phyloP scores from a whole-genome alignment of 345 rosid species.

The Clarkia xantiana region DNA sequence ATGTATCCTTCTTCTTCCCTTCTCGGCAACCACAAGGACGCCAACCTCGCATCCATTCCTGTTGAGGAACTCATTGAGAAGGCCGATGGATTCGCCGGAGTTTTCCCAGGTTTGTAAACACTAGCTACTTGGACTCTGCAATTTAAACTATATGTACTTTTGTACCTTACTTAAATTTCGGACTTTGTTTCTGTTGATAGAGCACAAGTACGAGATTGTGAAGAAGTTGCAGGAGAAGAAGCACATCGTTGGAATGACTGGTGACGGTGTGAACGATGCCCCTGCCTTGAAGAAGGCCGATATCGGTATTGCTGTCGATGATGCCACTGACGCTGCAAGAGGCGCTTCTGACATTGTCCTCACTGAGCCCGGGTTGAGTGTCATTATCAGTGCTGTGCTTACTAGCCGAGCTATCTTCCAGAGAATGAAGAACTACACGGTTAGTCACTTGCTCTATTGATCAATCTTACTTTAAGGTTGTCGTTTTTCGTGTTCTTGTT shows the following conservation, averaged over 20 bases:
- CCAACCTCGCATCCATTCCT: slow-evolving; percentile 21
- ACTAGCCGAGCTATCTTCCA: slow-evolving; percentile 44
- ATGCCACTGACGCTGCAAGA: slow-evolving; percentile 38
- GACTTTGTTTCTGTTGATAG: slow-evolving; percentile 7
- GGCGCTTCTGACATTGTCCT: slow-evolving; percentile 37
- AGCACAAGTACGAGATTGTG: slow-evolving; percentile 41
- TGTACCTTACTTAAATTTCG: background rate
- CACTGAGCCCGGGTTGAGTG: slow-evolving; percentile 37
- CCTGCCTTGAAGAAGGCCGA: slow-evolving; percentile 44
- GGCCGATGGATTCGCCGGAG: slow-evolving; percentile 42
- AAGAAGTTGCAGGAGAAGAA: slow-evolving; percentile 29
- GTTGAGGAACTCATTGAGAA: slow-evolving; percentile 32
- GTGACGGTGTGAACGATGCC: slow-evolving; percentile 42
- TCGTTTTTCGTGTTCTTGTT: background rate
- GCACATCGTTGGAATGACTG: slow-evolving; percentile 41
- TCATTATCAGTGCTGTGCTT: slow-evolving; percentile 32
- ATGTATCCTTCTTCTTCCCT: slow-evolving; percentile 38
- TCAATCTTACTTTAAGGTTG: background rate
- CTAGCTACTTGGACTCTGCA: too few species aligned
- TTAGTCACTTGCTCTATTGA: slow-evolving; percentile 2
- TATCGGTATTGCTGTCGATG: slow-evolving; percentile 37
- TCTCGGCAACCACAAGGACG: slow-evolving; percentile 27
- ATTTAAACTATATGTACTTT: background rate
- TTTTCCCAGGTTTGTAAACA: slow-evolving; percentile 26
- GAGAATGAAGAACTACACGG: slow-evolving; percentile 42